phyloP scores from a whole-genome alignment of 371 early-diverging fungal genomes.

The Saksenaea oblongispora region DNA sequence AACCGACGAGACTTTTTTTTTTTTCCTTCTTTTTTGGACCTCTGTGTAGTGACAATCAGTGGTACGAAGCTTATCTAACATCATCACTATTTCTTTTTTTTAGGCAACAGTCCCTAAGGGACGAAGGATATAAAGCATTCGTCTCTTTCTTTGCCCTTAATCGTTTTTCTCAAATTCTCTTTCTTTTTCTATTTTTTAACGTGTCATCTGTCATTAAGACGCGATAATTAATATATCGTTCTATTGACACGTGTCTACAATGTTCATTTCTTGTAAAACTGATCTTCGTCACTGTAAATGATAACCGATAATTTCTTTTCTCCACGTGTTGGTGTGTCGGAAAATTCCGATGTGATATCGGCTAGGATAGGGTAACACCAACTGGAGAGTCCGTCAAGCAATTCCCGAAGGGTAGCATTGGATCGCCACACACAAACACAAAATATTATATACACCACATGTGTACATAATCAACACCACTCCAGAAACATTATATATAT shows the following conservation, averaged over 20 bases:
- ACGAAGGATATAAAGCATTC: background rate
- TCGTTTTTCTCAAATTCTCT: too few species aligned
- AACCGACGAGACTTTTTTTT: background rate
- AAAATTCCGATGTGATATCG: conserved; percentile 4
- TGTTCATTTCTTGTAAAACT: too few species aligned
- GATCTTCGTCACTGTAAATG: background rate
- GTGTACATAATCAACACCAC: background rate
- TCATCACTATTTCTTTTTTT: background rate
- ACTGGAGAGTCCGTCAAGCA: background rate
- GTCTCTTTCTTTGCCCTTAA: too few species aligned
- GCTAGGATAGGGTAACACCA: background rate
- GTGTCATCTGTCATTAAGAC: too few species aligned
- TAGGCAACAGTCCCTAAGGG: background rate
- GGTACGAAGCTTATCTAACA: conserved; percentile 1
- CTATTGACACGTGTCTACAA: background rate
- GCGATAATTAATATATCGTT: too few species aligned
- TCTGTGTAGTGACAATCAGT: background rate
- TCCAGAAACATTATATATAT: background rate
- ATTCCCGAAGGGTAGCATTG: conserved; percentile 1
- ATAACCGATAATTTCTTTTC: background rate
- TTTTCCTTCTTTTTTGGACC: background rate
- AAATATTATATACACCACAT: background rate
- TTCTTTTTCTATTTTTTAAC: too few species aligned
- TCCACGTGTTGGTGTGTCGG: background rate
- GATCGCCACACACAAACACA: background rate